Evolutionary conservation across 78 protist genomes (phyloP).

Genomic region (Salpingoeca rosetta): DNA sequence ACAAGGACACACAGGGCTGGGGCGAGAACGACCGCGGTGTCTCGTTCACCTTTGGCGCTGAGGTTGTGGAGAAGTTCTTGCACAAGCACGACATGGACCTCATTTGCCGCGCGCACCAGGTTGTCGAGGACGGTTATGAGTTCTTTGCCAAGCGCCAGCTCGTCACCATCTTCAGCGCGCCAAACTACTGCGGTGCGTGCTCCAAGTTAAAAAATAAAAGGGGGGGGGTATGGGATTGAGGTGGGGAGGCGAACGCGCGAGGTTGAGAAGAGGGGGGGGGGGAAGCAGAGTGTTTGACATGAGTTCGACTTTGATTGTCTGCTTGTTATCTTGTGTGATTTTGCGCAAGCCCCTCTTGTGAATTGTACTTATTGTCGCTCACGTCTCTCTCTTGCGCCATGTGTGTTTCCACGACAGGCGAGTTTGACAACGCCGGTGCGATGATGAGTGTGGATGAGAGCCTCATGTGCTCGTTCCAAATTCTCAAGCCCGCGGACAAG

Average conservation of each 20-base stretch:
- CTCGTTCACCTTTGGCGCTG: slow-evolving; percentile 94
- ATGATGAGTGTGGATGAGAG: slow-evolving; percentile 97
- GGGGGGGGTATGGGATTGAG: too few relatives aligned
- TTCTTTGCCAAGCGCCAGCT: slow-evolving; percentile 95
- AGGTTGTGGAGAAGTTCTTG: slow-evolving; percentile 82
- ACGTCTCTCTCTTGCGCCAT: too few relatives aligned
- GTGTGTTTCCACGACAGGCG: too few relatives aligned
- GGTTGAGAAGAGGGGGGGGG: too few relatives aligned
- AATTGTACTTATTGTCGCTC: too few relatives aligned
- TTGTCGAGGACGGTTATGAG: slow-evolving; percentile 69
- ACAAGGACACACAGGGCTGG: slow-evolving; percentile 88
- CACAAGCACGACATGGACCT: slow-evolving; percentile 91
- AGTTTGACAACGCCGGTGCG: slow-evolving; percentile 96
- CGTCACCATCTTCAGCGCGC: slow-evolving; percentile 97
- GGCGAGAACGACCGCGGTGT: slow-evolving; percentile 99
- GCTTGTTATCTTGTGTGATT: too few relatives aligned
- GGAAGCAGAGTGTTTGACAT: too few relatives aligned
- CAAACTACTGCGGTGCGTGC: slow-evolving; percentile 98
- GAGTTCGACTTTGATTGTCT: too few relatives aligned
- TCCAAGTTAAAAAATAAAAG: too few relatives aligned
- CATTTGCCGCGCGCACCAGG: slow-evolving; percentile 98
- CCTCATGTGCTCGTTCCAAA: slow-evolving; percentile 97
- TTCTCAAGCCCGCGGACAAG: slow-evolving; percentile 84
- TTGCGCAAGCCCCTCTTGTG: too few relatives aligned
- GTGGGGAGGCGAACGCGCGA: too few relatives aligned